Conservation (phyloP, 2,329 filamentous ascomycete species). For the Ploettnerulaceae sp. region DNA sequence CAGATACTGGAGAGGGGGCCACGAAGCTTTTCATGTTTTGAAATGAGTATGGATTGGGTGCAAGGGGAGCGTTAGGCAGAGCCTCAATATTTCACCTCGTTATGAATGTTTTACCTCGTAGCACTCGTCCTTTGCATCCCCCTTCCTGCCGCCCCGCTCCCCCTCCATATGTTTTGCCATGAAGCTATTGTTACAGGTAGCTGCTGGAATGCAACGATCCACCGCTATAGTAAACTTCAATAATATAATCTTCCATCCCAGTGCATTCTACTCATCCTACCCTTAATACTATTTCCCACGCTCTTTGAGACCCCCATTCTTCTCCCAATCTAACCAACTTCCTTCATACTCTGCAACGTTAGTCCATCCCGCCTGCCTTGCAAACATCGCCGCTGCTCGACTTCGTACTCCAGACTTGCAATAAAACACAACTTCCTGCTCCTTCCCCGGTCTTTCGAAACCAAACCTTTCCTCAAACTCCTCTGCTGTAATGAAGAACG, state of each 20-base stretch:
- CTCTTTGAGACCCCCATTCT: conserved; percentile 53
- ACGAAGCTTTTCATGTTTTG: conserved; percentile 20
- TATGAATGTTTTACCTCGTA: not conserved
- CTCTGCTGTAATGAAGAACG: conserved; percentile 66
- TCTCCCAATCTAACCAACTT: conserved; percentile 79
- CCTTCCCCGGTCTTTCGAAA: conserved; percentile 60
- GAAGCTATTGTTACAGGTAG: not conserved
- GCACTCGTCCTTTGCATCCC: too few relatives aligned
- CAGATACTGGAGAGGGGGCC: conserved; percentile 12
- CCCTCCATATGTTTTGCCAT: not conserved
- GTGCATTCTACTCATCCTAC: not conserved
- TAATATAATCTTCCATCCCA: not conserved
- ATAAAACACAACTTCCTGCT: conserved; percentile 71
- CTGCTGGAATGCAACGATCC: not conserved
- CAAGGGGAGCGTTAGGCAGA: not conserved
- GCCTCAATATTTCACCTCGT: not conserved
- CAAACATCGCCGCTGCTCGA: conserved; percentile 69
- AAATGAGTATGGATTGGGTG: not conserved
- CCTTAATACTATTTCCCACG: conserved; percentile 5
- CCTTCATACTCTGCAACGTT: conserved; percentile 68
- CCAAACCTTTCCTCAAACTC: conserved; percentile 84
- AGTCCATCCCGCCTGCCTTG: conserved; percentile 69
- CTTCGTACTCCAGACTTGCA: conserved; percentile 89
- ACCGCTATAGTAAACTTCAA: not conserved
- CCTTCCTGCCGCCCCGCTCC: too few relatives aligned